Percentiles rank a stretch among this genome's conserved stretches.
These are phyloP conservation scores for Lodderomyces metapsilosis DNA, from an alignment of 1,139 yeast species.

Conservation along the genomic window DNA sequence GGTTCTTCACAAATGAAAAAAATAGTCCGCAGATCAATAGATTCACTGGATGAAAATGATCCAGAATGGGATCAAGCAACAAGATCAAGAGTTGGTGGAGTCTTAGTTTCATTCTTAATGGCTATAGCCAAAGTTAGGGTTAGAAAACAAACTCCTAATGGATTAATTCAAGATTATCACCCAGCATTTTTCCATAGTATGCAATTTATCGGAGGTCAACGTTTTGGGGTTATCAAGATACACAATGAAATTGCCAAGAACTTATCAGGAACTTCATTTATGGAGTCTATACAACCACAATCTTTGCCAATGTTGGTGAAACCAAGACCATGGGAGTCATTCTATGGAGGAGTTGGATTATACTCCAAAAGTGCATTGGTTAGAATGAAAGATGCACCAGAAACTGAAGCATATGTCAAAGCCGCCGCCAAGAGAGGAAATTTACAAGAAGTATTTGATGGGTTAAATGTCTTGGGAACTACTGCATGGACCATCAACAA, in stretches of 20 bases:
- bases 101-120: slow-evolving; percentile 68
- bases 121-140: slow-evolving; percentile 84
- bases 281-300: slow-evolving; percentile 81
- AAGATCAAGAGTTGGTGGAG: slow-evolving; percentile 80
- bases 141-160: slow-evolving; percentile 55
- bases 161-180: slow-evolving; percentile 58
- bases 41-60: slow-evolving; percentile 15
- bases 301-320: slow-evolving; percentile 87
- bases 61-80: slow-evolving; percentile 51
- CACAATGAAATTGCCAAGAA: slow-evolving; percentile 68
- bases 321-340: slow-evolving; percentile 84
- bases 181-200: slow-evolving; percentile 93
- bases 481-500: slow-evolving; percentile 94
- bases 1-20: slow-evolving; percentile 37
- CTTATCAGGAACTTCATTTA: slow-evolving; percentile 65
- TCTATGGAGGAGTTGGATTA: slow-evolving; percentile 81
- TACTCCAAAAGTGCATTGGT: slow-evolving; percentile 63
- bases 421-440: slow-evolving; percentile 77
- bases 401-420: slow-evolving; percentile 80
- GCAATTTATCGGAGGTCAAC: slow-evolving; percentile 75
- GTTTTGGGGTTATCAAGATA: slow-evolving; percentile 76
- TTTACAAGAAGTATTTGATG: slow-evolving; percentile 67
- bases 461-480: slow-evolving; percentile 81
- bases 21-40: slow-evolving; percentile 13
- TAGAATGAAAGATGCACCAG: slow-evolving; percentile 84